Base-by-base conservation (phyloP, 2,329 filamentous ascomycete species). In the Ascochyta koolunga region DNA sequence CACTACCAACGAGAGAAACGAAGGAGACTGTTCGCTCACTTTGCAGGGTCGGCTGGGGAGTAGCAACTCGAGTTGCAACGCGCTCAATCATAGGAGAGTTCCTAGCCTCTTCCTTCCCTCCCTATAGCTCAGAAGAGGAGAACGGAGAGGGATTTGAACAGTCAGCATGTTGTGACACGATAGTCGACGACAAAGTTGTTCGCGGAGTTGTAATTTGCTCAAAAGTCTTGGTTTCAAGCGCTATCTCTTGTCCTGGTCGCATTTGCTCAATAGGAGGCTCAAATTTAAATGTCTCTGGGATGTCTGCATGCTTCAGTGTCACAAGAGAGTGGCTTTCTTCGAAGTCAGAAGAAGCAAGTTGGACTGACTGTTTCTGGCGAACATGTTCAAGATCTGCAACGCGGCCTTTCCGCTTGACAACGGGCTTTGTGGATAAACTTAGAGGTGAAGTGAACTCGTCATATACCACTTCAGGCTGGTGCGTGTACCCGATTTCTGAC, bases 81-180 rank as follows among this genome's bases (percentile, higher is more conserved):
- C 31, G 35, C 39, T 55, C 36, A 18, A 43, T 27, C 15, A 45
- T n/a, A 31, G 25, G 39, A 38, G 31, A 19, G 4, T 21, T 36
- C 33, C 27, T 16, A 18, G n/a, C n/a, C 9, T 46, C 49, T 31
- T 53, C 49, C 22, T 46, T 9, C 15, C 41, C 56, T 32, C 42
- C 50, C 35, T 43, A 41, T 15, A 41, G 46, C 24, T 52, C 53
- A 24, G 37, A 49, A 42, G 46, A 49, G 37, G 37, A 41, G 29
- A 18, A 19, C 33, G 25, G 52, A 52, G 10, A 58, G 27, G 7
- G 48, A 48, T 6, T 59, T 50, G 31, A 57, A 37, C 21, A 49
- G 49, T 13, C 38, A 22, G 24, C 1, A 11, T 15, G 16, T n/a
- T 40, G 44, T 18, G 19, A 33, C 13, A 25, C 15, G 15, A 24